A percentile compares a stretch with the other conserved stretches of the same genome.
Evolutionary conservation across 108 stramenopile genomes (phyloP).

Genomic region (Asterionellopsis glacialis): DNA sequence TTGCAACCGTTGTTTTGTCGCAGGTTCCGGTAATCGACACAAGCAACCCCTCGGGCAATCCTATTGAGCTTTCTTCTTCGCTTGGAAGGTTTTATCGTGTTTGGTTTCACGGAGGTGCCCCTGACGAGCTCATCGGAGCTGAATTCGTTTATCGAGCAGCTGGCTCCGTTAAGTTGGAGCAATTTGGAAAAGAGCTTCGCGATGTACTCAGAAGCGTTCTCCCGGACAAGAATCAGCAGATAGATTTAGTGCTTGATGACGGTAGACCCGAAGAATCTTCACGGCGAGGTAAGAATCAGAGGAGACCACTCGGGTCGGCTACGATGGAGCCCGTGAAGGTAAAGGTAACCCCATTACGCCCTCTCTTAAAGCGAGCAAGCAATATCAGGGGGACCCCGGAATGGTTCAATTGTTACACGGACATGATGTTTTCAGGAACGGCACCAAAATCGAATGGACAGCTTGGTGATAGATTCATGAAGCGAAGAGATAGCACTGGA

Average conservation of each 20-base stretch:
- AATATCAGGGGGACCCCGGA: constrained; percentile 68
- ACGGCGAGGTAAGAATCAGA: constrained; percentile 24
- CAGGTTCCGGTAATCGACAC: constrained; percentile 73
- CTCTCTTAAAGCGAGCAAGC: constrained; percentile 43
- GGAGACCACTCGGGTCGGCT: constrained; percentile 47
- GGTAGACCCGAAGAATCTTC: constrained; percentile 47
- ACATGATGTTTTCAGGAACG: constrained; percentile 1
- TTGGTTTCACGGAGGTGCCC: constrained; percentile 88
- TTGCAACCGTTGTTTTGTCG: constrained; percentile 62
- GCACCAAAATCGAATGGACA: not conserved
- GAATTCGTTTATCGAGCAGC: constrained; percentile 81
- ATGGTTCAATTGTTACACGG: constrained; percentile 55
- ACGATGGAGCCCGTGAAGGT: constrained; percentile 73
- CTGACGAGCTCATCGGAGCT: constrained; percentile 77
- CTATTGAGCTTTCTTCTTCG: constrained; percentile 53
- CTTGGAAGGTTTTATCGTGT: constrained; percentile 85
- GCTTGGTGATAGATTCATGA: not conserved
- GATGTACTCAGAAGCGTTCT: constrained; percentile 66
- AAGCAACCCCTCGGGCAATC: constrained; percentile 39
- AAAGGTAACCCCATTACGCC: constrained; percentile 82
- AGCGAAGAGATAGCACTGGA: not conserved
- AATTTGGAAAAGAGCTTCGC: constrained; percentile 64
- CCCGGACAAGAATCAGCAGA: constrained; percentile 64
- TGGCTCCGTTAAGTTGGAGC: constrained; percentile 46
- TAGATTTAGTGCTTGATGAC: constrained; percentile 81